A percentile compares a stretch with the other conserved stretches of the same genome.
Conservation (phyloP, 345 rosid species). For the Gossypium herbaceum region DNA sequence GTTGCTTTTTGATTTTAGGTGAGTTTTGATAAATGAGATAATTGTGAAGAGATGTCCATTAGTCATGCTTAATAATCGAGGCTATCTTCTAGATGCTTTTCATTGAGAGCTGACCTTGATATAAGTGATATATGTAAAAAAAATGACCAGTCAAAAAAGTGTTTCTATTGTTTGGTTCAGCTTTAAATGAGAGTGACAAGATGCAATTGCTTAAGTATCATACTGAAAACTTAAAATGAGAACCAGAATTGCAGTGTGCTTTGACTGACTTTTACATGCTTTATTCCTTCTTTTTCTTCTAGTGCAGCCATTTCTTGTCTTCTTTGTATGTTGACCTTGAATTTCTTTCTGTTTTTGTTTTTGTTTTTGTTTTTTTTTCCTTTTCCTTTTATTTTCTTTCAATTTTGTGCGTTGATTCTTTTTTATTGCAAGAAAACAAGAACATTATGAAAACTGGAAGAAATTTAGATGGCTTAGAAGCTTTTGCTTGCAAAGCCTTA, state of each 20-base stretch:
- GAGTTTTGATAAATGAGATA: neutral
- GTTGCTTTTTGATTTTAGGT: neutral
- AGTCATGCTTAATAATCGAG: neutral
- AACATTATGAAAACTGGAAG: neutral
- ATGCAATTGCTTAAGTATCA: neutral
- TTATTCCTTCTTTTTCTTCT: neutral
- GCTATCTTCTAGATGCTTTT: neutral
- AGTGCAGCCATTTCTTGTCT: neutral
- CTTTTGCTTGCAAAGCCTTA: neutral
- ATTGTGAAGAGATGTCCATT: neutral
- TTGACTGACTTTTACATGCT: neutral
- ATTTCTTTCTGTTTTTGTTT: neutral
- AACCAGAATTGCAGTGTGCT: neutral
- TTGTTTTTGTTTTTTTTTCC: neutral
- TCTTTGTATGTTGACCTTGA: neutral
- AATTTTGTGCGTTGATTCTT: neutral
- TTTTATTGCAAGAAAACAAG: neutral
- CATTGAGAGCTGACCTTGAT: slow-evolving; percentile 1
- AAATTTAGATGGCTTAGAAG: neutral
- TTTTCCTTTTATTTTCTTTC: neutral
- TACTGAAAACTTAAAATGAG: neutral
- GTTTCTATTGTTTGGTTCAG: neutral
- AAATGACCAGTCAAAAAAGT: neutral
- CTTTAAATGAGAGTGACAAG: neutral
- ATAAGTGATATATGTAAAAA: neutral